These are phyloP conservation scores for Apiospora rasikravindrae DNA, from an alignment of 2,329 filamentous ascomycete genomes.

Conservation along the genomic window DNA sequence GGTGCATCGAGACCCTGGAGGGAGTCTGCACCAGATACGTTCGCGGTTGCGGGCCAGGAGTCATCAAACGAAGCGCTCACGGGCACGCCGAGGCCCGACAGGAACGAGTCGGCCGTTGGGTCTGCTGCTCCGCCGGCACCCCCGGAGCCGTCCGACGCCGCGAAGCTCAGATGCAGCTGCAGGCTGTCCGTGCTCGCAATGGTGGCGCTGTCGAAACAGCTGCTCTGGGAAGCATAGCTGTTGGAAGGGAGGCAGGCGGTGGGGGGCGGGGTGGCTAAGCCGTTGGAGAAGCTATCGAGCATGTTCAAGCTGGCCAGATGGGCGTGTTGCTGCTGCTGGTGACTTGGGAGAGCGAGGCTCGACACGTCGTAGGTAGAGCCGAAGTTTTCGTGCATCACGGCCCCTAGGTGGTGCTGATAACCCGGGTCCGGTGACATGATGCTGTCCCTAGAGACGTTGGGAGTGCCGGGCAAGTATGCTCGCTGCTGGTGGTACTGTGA, in stretches of 20 bases:
- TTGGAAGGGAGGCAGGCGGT: conserved; percentile 57
- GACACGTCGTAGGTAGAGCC: conserved; percentile 52
- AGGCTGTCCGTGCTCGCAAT: conserved; percentile 31
- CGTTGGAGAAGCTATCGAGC: conserved; percentile 57
- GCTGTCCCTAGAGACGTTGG: conserved; percentile 47
- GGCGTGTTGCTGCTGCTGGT: conserved; percentile 25
- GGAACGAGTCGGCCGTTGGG: conserved; percentile 34
- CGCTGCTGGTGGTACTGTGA: conserved; percentile 62
- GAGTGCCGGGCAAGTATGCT: conserved; percentile 41
- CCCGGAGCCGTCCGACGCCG: conserved; percentile 38
- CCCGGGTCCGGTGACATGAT: conserved; percentile 60
- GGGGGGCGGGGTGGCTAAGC: conserved; percentile 62
- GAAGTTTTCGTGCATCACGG: conserved; percentile 64
- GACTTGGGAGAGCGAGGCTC: conserved; percentile 29
- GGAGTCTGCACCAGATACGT: background rate
- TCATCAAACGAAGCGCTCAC: conserved; percentile 25
- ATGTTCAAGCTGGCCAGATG: conserved; percentile 40
- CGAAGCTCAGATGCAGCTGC: conserved; percentile 44
- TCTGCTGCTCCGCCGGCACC: conserved; percentile 31
- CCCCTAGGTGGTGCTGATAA: conserved; percentile 57
- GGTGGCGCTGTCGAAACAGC: conserved; percentile 46
- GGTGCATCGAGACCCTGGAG: conserved; percentile 21
- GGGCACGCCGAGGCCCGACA: conserved; percentile 35
- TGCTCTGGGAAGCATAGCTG: conserved; percentile 45
- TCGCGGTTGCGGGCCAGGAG: conserved; percentile 21